Base-by-base conservation (phyloP, 2,329 filamentous ascomycete species). In the Exserohilum rostratum region DNA sequence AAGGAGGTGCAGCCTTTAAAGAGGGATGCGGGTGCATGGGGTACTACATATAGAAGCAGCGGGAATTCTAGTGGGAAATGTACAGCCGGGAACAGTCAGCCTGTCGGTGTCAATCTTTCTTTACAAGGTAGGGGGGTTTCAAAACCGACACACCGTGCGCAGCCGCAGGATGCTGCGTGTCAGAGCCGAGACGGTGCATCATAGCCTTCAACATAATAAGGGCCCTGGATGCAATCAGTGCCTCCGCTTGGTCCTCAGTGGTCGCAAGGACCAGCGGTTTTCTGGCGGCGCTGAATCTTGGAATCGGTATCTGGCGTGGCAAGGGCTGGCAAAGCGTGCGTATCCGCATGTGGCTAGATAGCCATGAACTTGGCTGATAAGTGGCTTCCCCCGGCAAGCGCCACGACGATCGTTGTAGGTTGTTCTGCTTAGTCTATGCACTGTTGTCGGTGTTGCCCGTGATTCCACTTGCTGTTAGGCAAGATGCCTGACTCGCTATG, bases 41-140 rank as follows among this genome's bases (percentile, higher is more conserved):
- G 43, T 54, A 46, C 62, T 72, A 69, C 62, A 72, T 72, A 73
- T 73, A 72, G 27, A 58, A 61, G 38, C 53, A 44, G 48, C 52
- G 45, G 50, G 38, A 47, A 44, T 45, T 44, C 64, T 59, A 51
- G 58, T 62, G 57, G 52, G 53, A 63, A 56, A 20, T 53, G 45
- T 43, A 58, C 35, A 61, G 61, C 43, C 56, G 50, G 60, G 46
- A 50, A 42, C 52, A 46, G 50, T 50, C 58, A 60, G 55, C 53
- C 53, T 47, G 55, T 50, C 52, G 55, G 58, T 52, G 53, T 50
- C 51, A 48, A 55, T 43, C 53, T 50, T 45, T 39, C 50, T 39
- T 45, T 13, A 50, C 50, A 44, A 38, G 50, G 55, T 61, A 43
- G 58, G 60, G 46, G 46, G 50, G 58, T 65, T 68, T 62, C 57